A percentile compares a stretch with the other conserved stretches of the same genome.
Conservation (phyloP, 2,329 filamentous ascomycete species). For the Cladosporium oxysporum region DNA sequence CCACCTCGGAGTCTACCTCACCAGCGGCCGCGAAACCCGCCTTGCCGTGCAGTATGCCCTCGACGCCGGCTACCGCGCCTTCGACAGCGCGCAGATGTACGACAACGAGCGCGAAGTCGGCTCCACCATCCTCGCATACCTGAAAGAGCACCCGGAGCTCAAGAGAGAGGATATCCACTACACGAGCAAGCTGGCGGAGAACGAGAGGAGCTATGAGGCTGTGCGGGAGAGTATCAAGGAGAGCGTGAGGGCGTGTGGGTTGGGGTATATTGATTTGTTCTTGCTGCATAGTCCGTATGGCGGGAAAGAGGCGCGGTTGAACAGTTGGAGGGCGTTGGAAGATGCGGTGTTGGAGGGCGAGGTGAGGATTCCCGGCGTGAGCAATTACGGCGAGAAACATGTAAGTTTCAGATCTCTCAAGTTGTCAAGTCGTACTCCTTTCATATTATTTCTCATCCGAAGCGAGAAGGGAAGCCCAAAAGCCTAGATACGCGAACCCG, state of each 20-base stretch:
- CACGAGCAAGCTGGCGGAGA: constrained; percentile 74
- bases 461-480: not conserved
- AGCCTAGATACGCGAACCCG: not conserved
- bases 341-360: constrained; percentile 74
- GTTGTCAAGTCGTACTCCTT: no score
- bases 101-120: constrained; percentile 73
- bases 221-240: constrained; percentile 67
- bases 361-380: constrained; percentile 70
- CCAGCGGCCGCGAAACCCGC: constrained; percentile 62
- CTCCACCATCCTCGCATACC: constrained; percentile 54
- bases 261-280: constrained; percentile 79
- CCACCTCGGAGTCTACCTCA: constrained; percentile 74
- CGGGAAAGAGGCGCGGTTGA: constrained; percentile 65
- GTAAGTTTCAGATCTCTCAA: constrained; percentile 48
- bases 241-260: constrained; percentile 63
- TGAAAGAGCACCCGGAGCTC: constrained; percentile 42
- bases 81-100: constrained; percentile 66
- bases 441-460: not conserved
- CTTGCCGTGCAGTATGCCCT: constrained; percentile 51
- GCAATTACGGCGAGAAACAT: constrained; percentile 76
- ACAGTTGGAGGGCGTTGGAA: constrained; percentile 75
- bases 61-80: constrained; percentile 50
- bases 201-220: constrained; percentile 62
- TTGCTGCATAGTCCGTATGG: constrained; percentile 79
- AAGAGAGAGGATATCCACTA: constrained; percentile 73